Conservation (phyloP, 441 rosid species). For the Bocquillonia castaneifolia region DNA sequence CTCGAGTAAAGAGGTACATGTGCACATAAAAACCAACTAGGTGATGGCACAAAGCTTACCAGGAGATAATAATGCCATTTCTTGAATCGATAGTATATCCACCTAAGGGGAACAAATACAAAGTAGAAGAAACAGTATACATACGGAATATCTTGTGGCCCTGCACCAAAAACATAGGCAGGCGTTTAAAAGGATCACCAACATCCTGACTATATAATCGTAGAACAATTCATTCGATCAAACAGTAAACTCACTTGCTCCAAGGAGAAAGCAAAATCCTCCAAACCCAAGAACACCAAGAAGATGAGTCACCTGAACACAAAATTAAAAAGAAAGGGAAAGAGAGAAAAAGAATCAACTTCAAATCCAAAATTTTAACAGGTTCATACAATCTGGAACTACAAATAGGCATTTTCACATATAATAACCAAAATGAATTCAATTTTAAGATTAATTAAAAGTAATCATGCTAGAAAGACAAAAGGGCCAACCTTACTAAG, state of each 20-base stretch:
- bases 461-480: not conserved
- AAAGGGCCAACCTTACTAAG: constrained; percentile 54
- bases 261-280: constrained; percentile 80
- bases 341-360: not conserved
- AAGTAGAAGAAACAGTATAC: constrained; percentile 79
- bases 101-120: constrained; percentile 84
- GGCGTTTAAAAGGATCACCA: constrained; percentile 11
- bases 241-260: constrained; percentile 65
- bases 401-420: not conserved
- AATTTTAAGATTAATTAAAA: not conserved
- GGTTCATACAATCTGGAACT: not conserved
- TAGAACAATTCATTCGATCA: constrained; percentile 17
- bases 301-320: constrained; percentile 76
- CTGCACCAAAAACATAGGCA: constrained; percentile 35
- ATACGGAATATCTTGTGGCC: constrained; percentile 83
- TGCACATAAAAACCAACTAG: not conserved
- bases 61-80: constrained; percentile 98
- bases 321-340: not conserved
- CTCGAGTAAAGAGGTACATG: not conserved
- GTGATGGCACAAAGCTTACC: constrained; percentile 43
- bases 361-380: not conserved
- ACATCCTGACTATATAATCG: constrained; percentile 1
- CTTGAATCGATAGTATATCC: constrained; percentile 93
- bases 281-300: constrained; percentile 91
- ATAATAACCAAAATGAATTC: not conserved